These are phyloP conservation scores for Fomitopsis betulina DNA, from an alignment of 1,284 basidiomycete species.

Conservation along the genomic window DNA sequence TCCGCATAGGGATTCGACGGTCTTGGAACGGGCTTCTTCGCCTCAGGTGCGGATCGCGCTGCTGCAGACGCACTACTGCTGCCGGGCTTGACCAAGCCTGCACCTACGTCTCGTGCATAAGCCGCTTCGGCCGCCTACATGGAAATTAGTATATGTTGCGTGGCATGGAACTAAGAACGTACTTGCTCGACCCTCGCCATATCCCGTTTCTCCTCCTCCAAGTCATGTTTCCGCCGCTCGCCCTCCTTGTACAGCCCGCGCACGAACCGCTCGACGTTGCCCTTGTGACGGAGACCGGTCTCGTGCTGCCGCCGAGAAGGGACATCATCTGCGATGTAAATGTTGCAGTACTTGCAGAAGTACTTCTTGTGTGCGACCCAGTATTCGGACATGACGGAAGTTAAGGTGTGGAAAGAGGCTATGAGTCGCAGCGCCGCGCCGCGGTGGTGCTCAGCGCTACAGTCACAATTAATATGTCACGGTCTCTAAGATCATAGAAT, in stretches of 20 bases:
- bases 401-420: neutral
- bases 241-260: constrained; percentile 91
- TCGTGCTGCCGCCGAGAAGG: constrained; percentile 93
- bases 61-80: constrained; percentile 32
- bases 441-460: neutral
- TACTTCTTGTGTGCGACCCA: constrained; percentile 86
- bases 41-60: constrained; percentile 30
- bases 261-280: constrained; percentile 90
- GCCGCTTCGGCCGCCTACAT: constrained; percentile 69
- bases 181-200: constrained; percentile 86
- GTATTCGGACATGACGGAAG: constrained; percentile 67
- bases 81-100: constrained; percentile 53
- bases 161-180: constrained; percentile 18
- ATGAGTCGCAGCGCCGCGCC: no score
- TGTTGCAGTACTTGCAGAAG: constrained; percentile 86
- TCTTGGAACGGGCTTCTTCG: constrained; percentile 42
- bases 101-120: constrained; percentile 66
- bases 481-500: no score
- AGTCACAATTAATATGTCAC: no score
- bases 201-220: constrained; percentile 81
- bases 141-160: neutral
- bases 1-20: constrained; percentile 73
- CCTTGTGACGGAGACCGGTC: constrained; percentile 90
- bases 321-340: constrained; percentile 89
- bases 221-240: constrained; percentile 83